phyloP scores from a whole-genome alignment of 2,329 filamentous ascomycete genomes.

The Penicillium brevicompactum region DNA sequence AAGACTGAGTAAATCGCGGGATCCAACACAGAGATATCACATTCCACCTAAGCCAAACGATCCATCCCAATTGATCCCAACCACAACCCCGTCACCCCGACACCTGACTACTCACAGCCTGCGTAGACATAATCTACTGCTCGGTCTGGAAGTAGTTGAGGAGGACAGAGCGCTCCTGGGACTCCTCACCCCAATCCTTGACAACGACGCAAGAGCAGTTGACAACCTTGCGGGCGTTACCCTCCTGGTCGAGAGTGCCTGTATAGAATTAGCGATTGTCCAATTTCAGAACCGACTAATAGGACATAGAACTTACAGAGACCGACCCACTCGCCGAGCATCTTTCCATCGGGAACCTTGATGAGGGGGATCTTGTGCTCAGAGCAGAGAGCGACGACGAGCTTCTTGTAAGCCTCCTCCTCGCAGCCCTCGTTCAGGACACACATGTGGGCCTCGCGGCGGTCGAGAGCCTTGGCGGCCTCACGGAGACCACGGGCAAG shows the following conservation, averaged over 20 bases:
- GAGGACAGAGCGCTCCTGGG: slow-evolving; percentile 96
- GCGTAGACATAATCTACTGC: slow-evolving; percentile 42
- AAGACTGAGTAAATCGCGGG: slow-evolving; percentile 9
- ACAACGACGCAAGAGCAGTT: slow-evolving; percentile 99
- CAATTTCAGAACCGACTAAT: slow-evolving; percentile 5
- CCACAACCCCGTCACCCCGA: slow-evolving; percentile 12
- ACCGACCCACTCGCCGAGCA: slow-evolving; percentile 99
- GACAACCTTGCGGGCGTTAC: slow-evolving; percentile 99
- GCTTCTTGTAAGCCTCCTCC: slow-evolving; percentile 99
- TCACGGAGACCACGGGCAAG: slow-evolving; percentile 97
- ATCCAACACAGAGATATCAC: slow-evolving; percentile 8
- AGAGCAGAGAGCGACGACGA: slow-evolving; percentile 95
- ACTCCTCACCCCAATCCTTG: slow-evolving; percentile 99
- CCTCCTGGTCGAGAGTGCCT: slow-evolving; percentile 99
- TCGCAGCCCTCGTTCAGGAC: slow-evolving; percentile 99
- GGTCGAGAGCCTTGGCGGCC: slow-evolving; percentile 97
- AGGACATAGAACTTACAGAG: slow-evolving; percentile 78
- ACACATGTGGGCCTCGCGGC: slow-evolving; percentile 99
- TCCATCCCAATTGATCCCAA: slow-evolving; percentile 16
- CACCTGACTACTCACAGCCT: slow-evolving; percentile 5
- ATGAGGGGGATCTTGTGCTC: slow-evolving; percentile 99
- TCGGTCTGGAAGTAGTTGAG: slow-evolving; percentile 99
- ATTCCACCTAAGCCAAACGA: not conserved
- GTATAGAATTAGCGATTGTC: slow-evolving; percentile 15
- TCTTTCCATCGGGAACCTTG: slow-evolving; percentile 99